Evolutionary conservation across 2,329 filamentous ascomycete species (phyloP).

Genomic region (Fusarium nurragi): DNA sequence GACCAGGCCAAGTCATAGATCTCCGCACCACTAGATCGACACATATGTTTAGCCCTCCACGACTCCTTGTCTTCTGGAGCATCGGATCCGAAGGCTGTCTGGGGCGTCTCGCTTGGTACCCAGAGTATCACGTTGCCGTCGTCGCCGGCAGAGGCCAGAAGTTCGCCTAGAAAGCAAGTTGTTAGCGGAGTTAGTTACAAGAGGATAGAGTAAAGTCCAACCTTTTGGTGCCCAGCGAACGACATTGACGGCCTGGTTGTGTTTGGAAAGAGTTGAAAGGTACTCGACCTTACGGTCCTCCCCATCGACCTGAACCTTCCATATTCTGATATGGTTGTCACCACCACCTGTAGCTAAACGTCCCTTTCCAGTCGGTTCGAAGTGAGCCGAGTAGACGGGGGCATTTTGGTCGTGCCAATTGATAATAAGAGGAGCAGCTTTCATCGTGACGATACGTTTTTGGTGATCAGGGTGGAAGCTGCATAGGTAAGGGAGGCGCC

Average conservation of each 20-base stretch:
- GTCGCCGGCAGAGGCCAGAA: slow-evolving; percentile 93
- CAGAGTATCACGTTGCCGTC: slow-evolving; percentile 97
- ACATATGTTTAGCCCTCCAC: slow-evolving; percentile 98
- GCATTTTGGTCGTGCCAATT: slow-evolving; percentile 99
- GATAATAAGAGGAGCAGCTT: slow-evolving; percentile 94
- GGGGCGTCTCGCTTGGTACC: slow-evolving; percentile 84
- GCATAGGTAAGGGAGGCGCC: slow-evolving; percentile 44
- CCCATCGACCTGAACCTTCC: slow-evolving; percentile 86
- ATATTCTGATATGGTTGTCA: slow-evolving; percentile 95
- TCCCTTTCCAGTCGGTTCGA: slow-evolving; percentile 91
- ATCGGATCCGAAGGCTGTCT: slow-evolving; percentile 80
- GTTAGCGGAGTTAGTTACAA: slow-evolving; percentile 21
- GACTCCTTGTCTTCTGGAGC: slow-evolving; percentile 92
- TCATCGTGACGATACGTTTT: slow-evolving; percentile 71
- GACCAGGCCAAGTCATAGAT: slow-evolving; percentile 99
- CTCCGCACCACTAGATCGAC: slow-evolving; percentile 90
- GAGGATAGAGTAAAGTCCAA: slow-evolving; percentile 52
- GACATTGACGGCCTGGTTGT: slow-evolving; percentile 97
- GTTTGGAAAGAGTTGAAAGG: slow-evolving; percentile 88
- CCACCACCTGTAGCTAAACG: slow-evolving; percentile 93
- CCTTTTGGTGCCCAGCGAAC: slow-evolving; percentile 95
- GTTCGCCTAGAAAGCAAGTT: slow-evolving; percentile 71
- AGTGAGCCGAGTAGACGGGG: slow-evolving; percentile 97
- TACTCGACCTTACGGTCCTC: slow-evolving; percentile 92
- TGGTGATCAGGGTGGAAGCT: slow-evolving; percentile 42